Base-by-base conservation (phyloP, 2,329 filamentous ascomycete genomes). In the Cladosporium sp. region DNA sequence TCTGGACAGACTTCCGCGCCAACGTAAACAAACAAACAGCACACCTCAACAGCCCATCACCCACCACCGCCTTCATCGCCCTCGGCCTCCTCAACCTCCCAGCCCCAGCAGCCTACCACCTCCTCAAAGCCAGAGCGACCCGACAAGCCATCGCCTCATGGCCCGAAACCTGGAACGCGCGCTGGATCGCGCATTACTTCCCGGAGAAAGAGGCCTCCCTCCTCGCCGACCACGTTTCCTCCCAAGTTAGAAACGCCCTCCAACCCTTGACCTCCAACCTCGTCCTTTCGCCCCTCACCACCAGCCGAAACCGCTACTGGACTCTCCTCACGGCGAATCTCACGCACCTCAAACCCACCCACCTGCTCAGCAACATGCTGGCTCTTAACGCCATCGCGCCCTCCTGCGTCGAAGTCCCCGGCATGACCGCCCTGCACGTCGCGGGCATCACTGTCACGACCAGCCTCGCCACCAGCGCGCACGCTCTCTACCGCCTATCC, bases 231-330 rank as follows among this genome's bases (percentile, higher is more conserved):
- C 45, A 48, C 45, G 12, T 48, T 24, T 48, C 45, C 24, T 17
- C 37, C 4, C 45, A 34, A 24, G 45, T 48, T 9, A 9, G 27
- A 20, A 27, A 41, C 13, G 36, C 24, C 17, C 45, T 48, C 2
- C 37, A 24, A 15, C 17, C 13, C 37, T 34, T 48, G 11, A 41
- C 37, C 29, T 32, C 24, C 1, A 34, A 15, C 24, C 37, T 48
- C 24, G 24, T 41, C 13, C 45, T 48, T 18, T 48, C 45, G 36
- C 50, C 38, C 7, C n/a, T 43, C 9, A 47, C 86, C 8, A 12
- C 22, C 5, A 7, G n/a, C 12, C 17, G 38, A 18, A 47, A 29
- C 6, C 44, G 39, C 19, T 53, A 32, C 18, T 56, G 47, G 44
- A 56, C 51, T 9, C 36, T 53, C 18, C 11, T 56, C 5, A 56